A percentile compares a stretch with the other conserved stretches of the same genome.
These are phyloP conservation scores for Syzygium syzygioides DNA, from an alignment of 441 rosid genomes.

Conservation along the genomic window DNA sequence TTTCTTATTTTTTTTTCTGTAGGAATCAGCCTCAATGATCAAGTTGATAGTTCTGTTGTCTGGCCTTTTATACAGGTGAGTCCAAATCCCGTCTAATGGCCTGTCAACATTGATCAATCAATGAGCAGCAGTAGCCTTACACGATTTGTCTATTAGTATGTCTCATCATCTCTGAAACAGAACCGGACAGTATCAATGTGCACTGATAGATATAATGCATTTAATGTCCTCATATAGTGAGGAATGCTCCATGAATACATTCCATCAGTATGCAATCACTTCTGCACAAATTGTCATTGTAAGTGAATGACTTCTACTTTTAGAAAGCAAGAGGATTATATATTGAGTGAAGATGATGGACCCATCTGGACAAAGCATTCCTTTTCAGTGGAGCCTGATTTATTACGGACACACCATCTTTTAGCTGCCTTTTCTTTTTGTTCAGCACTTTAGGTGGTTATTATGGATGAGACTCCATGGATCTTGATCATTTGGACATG, in stretches of 20 bases:
- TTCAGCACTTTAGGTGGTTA: background rate
- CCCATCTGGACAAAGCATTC: background rate
- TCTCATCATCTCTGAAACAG: background rate
- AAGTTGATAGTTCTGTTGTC: slow-evolving; percentile 56
- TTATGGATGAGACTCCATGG: background rate
- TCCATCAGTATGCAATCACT: background rate
- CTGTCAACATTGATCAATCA: background rate
- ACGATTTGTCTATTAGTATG: background rate
- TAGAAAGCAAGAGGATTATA: background rate
- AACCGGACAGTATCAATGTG: background rate
- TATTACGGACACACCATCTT: background rate
- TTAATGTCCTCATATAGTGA: background rate
- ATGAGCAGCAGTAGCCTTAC: background rate
- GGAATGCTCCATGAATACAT: background rate
- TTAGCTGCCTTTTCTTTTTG: background rate
- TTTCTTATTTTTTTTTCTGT: slow-evolving; percentile 4
- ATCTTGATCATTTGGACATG: background rate
- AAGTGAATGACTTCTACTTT: background rate
- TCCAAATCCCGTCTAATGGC: background rate
- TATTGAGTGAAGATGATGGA: background rate
- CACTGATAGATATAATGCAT: background rate
- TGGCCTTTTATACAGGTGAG: slow-evolving; percentile 76
- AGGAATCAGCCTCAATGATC: slow-evolving; percentile 83
- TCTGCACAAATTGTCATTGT: background rate
- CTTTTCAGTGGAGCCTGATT: background rate